These are phyloP conservation scores for Hypoxylon sp. DNA, from an alignment of 2,329 filamentous ascomycete genomes.

Conservation along the genomic window DNA sequence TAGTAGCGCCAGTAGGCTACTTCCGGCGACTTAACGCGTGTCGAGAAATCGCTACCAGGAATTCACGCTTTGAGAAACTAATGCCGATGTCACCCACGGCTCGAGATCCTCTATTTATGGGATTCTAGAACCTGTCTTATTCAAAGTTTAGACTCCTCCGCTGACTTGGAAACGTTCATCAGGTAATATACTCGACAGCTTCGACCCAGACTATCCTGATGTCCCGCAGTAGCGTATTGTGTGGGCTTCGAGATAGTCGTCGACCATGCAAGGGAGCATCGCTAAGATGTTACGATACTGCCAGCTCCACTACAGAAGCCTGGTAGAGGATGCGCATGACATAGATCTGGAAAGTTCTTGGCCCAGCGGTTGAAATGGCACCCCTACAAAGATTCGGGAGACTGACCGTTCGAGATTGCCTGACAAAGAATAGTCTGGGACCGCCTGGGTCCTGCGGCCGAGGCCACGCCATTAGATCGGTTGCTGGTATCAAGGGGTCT, in stretches of 20 bases:
- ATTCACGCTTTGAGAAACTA: not conserved
- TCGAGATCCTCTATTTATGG: conserved; percentile 41
- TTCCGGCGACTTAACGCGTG: conserved; percentile 10
- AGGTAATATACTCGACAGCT: conserved; percentile 32
- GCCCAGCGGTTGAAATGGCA: conserved; percentile 10
- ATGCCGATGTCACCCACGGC: conserved; percentile 22
- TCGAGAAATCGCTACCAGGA: conserved; percentile 5
- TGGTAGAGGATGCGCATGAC: conserved; percentile 21
- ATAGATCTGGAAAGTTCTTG: conserved; percentile 35
- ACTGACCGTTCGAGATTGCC: conserved; percentile 34
- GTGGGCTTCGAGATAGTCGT: conserved; percentile 26
- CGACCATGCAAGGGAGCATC: conserved; percentile 17
- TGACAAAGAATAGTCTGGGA: conserved; percentile 28
- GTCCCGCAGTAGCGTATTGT: conserved; percentile 21
- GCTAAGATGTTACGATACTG: conserved; percentile 20
- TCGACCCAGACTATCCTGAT: conserved; percentile 14
- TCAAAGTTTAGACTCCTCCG: conserved; percentile 17
- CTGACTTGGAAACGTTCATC: conserved; percentile 17
- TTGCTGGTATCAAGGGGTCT: conserved; percentile 25
- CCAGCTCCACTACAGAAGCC: conserved; percentile 29
- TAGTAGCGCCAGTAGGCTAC: not conserved
- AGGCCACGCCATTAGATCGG: conserved; percentile 34
- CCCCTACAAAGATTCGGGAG: conserved; percentile 21
- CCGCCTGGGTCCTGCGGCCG: conserved; percentile 15
- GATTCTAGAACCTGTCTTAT: conserved; percentile 32